Evolutionary conservation across 176 grass and related monocot species (phyloP), one percentile per base, ranked within the genome.

Genomic region (Musa troglodytarum): DNA sequence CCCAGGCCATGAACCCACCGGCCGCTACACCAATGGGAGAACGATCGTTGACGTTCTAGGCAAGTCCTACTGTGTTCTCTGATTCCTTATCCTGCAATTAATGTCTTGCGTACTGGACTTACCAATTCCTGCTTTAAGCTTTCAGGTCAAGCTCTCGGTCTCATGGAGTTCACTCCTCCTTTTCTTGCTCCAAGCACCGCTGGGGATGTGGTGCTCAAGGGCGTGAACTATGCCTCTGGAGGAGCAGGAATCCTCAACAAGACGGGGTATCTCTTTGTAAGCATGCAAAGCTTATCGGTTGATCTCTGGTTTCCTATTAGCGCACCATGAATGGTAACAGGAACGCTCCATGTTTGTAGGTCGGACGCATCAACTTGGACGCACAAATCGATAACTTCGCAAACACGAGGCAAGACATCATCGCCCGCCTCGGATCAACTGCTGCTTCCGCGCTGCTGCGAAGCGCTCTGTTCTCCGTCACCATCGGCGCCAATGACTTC

Each of bases 221-320:
- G 92, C 24, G 89, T 96, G 66, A 96, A 96, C 82, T 96, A 96
- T 82, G 92, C 89, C 26, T 96, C 92, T 49, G 92, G 92, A 66
- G 92, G 81, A 53, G 84, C 86, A 29, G 92, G 92, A 66, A 96
- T 96, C 79, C 92, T 96, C 20, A 92, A 92, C 81, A 68, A 89
- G 23, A 96, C 92, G 1, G 92, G 92, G 2, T 82, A 65, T 52
- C 55, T 89, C 72, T 96, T 96, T 82, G 92, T 96, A 71, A 96
- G 92, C 75, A 77, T 34, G 34, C 34, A 43, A 43, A 43, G 34
- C 9, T 28, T 34, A 28, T n/a, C 8, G 11, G 23, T 43, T 13
- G 28, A 69, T 69, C 14, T 23, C 66, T 69, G 15, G 66, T 50
- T n/a, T 17, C 25, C 49, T 68, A 13, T 22, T 68, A 16, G 49